phyloP scores from a whole-genome alignment of 176 grass and related monocot genomes.

The Phyllostachys edulis region DNA sequence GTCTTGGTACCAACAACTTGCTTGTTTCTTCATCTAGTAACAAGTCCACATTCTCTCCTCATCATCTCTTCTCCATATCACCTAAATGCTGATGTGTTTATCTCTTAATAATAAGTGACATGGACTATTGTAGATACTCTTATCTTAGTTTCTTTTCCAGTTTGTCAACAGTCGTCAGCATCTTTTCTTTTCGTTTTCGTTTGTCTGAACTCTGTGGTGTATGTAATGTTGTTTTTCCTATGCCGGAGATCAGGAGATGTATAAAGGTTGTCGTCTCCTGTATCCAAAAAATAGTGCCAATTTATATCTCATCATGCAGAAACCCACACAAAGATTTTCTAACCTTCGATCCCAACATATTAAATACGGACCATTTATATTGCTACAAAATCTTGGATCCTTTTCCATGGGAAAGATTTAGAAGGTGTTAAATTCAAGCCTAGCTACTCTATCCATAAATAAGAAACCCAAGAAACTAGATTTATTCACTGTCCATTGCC shows the following conservation, averaged over 20 bases:
- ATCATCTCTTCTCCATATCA: too few species aligned
- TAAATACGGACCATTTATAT: too few species aligned
- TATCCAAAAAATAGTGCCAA: not conserved
- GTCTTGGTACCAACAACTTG: too few species aligned
- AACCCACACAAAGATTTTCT: not conserved
- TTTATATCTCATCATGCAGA: not conserved
- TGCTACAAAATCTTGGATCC: not conserved
- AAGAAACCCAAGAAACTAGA: not conserved
- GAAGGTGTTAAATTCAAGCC: too few species aligned
- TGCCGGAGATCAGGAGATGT: too few species aligned
- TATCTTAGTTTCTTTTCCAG: not conserved
- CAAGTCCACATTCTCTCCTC: too few species aligned
- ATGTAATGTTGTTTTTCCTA: not conserved
- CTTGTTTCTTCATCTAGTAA: too few species aligned
- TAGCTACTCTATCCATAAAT: not conserved
- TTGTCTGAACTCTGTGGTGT: not conserved
- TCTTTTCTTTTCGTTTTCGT: not conserved
- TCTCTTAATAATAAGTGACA: too few species aligned
- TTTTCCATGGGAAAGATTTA: not conserved
- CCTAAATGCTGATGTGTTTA: too few species aligned
- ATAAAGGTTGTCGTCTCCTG: not conserved
- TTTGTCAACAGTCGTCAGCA: not conserved
- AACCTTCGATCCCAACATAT: not conserved
- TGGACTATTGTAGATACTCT: too few species aligned
- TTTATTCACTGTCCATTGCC: not conserved